Evolutionary conservation across 2,329 filamentous ascomycete genomes (phyloP), one percentile per base, ranked within the genome.

Genomic region (Trichoderma citrinoviride): DNA sequence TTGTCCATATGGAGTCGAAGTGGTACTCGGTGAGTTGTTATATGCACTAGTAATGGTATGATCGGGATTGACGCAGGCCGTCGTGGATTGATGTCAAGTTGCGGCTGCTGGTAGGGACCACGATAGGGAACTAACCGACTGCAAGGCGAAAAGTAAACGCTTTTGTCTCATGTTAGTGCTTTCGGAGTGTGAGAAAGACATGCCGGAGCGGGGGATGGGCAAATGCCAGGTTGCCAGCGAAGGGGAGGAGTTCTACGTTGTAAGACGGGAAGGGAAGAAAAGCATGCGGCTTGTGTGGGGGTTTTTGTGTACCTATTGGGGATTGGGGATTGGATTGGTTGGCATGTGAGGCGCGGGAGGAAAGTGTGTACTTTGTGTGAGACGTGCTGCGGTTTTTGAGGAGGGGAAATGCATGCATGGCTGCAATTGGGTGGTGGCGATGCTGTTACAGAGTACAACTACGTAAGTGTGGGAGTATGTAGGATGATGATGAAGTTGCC

Each of bases 341-440:
- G 58, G 60, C 60, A 62, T 62, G 60, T 62, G 60, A 54, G 60
- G 60, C 60, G 60, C 33, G 33, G 33, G 60, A 49, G 47, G 33
- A 49, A 52, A 44, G 41, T 47, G 41, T 41, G 19, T 37, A 14
- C 33, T 14, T 14, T 46, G 41, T 46, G 41, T 17, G 33, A 58
- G 27, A 44, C 25, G 23, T 14, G n/a, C 10, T 14, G n/a, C 10
- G n/a, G 50, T 23, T 53, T 33, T 10, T 29, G 10, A 37, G 10
- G 29, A 29, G 50, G 50, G 29, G 50, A 14, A 14, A 15, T 5
- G 19, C 10, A 54, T 54, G 50, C 19, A 40, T 40, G 50, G 12
- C 49, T 52, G 33, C 49, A 29, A 52, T 52, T 14, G 49, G 49
- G n/a, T 33, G 49, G 29, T 33, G 49, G 6, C 23, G 47, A n/a